Evolutionary conservation across 768 basidiomycete species (phyloP).

Genomic region (Zangia roseola): DNA sequence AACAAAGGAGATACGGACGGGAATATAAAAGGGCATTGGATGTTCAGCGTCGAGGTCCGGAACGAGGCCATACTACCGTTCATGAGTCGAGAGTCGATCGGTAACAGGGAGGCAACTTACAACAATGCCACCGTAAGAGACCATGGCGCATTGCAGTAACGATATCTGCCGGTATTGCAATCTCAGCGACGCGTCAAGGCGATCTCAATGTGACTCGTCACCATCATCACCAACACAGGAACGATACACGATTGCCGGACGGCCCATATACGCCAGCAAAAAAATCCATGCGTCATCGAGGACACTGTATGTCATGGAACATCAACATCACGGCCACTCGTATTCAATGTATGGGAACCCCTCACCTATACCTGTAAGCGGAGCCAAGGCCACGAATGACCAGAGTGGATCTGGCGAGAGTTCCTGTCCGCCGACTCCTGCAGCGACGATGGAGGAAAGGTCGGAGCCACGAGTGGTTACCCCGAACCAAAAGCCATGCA

Average conservation of each 20-base stretch:
- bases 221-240: no score
- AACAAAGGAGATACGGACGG: no score
- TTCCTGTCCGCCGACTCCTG: neutral
- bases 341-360: no score
- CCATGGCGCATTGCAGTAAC: no score
- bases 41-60: neutral
- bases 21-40: conserved; percentile 9
- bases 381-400: no score
- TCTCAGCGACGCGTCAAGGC: no score
- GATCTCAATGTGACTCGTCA: no score
- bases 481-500: conserved; percentile 11
- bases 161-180: no score
- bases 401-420: conserved; percentile 6
- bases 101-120: no score
- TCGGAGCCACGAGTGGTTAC: neutral
- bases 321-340: neutral
- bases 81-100: no score
- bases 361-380: conserved; percentile 8
- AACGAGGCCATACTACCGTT: conserved; percentile 7
- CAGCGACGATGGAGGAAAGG: conserved; percentile 7
- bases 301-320: conserved; percentile 2
- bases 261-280: conserved; percentile 10
- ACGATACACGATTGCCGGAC: neutral
- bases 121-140: no score
- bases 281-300: conserved; percentile 6